phyloP scores from a whole-genome alignment of 106 monocot species.

The Dendrobium huoshanense region DNA sequence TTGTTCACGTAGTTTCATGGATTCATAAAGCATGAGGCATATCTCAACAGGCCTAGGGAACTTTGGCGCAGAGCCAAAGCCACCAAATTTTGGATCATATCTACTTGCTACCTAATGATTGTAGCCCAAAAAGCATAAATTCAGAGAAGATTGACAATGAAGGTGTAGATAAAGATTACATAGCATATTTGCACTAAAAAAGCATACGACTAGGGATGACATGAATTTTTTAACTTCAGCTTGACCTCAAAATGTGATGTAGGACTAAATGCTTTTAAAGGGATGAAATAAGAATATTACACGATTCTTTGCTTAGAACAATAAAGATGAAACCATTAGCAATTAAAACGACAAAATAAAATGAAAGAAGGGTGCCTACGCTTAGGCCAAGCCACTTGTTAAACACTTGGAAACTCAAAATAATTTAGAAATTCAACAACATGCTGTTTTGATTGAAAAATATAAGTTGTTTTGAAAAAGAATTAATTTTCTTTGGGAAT shows the following conservation, averaged over 20 bases:
- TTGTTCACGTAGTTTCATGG: constrained; percentile 44
- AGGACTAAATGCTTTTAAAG: too few relatives aligned
- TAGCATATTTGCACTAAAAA: neutral
- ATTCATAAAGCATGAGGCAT: constrained; percentile 66
- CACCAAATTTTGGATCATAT: constrained; percentile 84
- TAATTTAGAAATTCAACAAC: too few relatives aligned
- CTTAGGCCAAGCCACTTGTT: too few relatives aligned
- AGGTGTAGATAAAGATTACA: neutral
- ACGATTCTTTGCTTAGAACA: too few relatives aligned
- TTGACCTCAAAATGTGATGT: neutral
- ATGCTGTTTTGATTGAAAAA: too few relatives aligned
- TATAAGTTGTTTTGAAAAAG: too few relatives aligned
- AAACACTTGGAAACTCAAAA: too few relatives aligned
- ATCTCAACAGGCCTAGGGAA: constrained; percentile 94
- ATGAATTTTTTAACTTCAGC: neutral
- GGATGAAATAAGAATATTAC: too few relatives aligned
- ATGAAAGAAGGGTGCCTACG: too few relatives aligned
- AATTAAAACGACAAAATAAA: too few relatives aligned
- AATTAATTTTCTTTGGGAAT: too few relatives aligned
- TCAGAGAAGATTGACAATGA: neutral
- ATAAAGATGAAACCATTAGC: too few relatives aligned
- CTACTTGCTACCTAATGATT: constrained; percentile 43
- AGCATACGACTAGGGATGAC: neutral
- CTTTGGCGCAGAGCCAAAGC: constrained; percentile 91
- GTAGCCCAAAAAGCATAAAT: neutral